Evolutionary conservation across 2,329 filamentous ascomycete species (phyloP).

Genomic region (Fusarium anguioides): DNA sequence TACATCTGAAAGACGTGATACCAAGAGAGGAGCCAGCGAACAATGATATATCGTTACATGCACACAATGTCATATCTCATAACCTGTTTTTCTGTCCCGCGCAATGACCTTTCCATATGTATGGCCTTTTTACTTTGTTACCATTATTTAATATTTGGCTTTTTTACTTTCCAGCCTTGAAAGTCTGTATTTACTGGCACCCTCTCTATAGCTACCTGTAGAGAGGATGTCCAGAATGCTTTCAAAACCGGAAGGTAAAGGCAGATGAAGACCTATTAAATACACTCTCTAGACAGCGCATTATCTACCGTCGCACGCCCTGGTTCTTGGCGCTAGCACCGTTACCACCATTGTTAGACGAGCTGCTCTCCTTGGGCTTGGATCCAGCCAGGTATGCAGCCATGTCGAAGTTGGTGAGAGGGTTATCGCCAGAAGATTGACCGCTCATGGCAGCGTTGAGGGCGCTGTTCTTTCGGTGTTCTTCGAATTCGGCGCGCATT

Average conservation of each 20-base stretch:
- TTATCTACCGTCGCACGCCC: conserved; percentile 52
- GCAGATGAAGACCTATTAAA: background rate
- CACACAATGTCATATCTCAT: conserved; percentile 8
- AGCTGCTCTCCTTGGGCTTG: conserved; percentile 54
- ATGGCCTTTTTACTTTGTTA: background rate
- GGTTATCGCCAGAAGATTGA: conserved; percentile 50
- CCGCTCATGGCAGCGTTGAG: conserved; percentile 67
- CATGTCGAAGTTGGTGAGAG: conserved; percentile 69
- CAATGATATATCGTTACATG: conserved; percentile 2
- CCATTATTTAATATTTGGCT: background rate
- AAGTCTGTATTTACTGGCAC: too few relatives aligned
- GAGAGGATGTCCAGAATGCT: too few relatives aligned
- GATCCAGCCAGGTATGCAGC: conserved; percentile 71
- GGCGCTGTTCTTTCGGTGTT: conserved; percentile 82
- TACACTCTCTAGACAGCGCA: background rate
- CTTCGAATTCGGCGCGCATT: conserved; percentile 90
- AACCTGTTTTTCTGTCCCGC: conserved; percentile 3
- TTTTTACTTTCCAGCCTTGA: too few relatives aligned
- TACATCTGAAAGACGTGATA: background rate
- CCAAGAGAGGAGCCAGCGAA: background rate
- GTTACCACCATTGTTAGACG: conserved; percentile 30
- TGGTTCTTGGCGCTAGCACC: conserved; percentile 52
- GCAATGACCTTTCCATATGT: background rate
- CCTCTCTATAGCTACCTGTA: too few relatives aligned
- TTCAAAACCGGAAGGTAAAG: too few relatives aligned